phyloP scores from a whole-genome alignment of 2,329 filamentous ascomycete species.

The Grosmannia penicillata region DNA sequence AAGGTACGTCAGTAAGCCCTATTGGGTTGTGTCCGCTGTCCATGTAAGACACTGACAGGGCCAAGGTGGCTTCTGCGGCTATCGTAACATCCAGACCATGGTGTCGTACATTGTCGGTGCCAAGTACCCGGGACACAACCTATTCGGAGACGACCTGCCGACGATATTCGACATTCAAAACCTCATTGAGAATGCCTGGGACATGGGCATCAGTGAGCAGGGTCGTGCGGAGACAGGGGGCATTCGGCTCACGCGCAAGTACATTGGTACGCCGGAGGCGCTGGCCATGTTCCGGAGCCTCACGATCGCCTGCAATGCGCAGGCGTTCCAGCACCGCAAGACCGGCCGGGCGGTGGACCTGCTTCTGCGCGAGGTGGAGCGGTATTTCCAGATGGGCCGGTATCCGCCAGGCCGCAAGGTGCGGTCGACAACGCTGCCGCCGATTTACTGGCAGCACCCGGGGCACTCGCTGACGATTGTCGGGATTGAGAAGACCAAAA shows the following conservation, averaged over 20 bases:
- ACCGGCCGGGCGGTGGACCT: constrained; percentile 32
- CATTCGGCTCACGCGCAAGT: constrained; percentile 78
- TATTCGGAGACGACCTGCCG: constrained; percentile 49
- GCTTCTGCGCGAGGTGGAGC: constrained; percentile 53
- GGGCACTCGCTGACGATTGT: constrained; percentile 86
- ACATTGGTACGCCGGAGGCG: constrained; percentile 86
- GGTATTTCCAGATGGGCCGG: constrained; percentile 54
- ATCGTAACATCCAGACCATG: constrained; percentile 89
- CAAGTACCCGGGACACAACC: constrained; percentile 37
- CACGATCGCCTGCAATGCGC: constrained; percentile 52
- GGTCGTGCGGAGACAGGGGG: constrained; percentile 74
- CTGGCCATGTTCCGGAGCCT: constrained; percentile 63
- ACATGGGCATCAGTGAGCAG: constrained; percentile 61
- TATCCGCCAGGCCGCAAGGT: constrained; percentile 43
- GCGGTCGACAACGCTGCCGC: constrained; percentile 57
- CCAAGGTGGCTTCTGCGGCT: constrained; percentile 78
- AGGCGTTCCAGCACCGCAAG: constrained; percentile 38
- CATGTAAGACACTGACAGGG: background rate
- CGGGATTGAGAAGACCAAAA: constrained; percentile 56
- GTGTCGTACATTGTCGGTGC: constrained; percentile 59
- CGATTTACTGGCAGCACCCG: constrained; percentile 80
- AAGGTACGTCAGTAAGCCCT: constrained; percentile 34
- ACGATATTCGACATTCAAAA: constrained; percentile 74
- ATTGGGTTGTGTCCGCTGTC: background rate
- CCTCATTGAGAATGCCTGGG: constrained; percentile 78